These are phyloP conservation scores for Hortaea werneckii DNA, from an alignment of 2,329 filamentous ascomycete species.

Conservation along the genomic window DNA sequence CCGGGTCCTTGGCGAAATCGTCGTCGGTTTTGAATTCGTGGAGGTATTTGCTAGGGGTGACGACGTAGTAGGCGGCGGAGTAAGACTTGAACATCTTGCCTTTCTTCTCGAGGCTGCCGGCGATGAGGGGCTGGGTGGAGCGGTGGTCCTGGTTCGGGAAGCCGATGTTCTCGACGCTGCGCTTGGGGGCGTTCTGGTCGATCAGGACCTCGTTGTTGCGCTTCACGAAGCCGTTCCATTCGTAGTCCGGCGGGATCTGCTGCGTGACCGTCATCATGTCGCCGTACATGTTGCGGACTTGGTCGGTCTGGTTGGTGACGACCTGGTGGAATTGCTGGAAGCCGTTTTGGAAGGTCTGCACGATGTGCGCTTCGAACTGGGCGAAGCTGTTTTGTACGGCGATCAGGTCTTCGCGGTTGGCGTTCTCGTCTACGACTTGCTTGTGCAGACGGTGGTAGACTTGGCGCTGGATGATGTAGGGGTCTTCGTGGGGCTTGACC, in stretches of 20 bases:
- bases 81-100: slow-evolving; percentile 77
- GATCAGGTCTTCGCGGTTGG: slow-evolving; percentile 83
- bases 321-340: slow-evolving; percentile 77
- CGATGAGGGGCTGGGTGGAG: slow-evolving; percentile 71
- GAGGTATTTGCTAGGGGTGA: slow-evolving; percentile 77
- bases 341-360: slow-evolving; percentile 72
- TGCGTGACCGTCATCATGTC: slow-evolving; percentile 73
- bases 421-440: slow-evolving; percentile 92
- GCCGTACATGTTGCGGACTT: slow-evolving; percentile 66
- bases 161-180: slow-evolving; percentile 60
- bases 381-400: slow-evolving; percentile 85
- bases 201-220: slow-evolving; percentile 65
- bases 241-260: slow-evolving; percentile 71
- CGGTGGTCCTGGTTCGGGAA: slow-evolving; percentile 86
- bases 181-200: slow-evolving; percentile 63
- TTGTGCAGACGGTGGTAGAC: slow-evolving; percentile 76
- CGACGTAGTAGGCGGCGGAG: slow-evolving; percentile 75
- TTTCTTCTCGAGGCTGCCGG: slow-evolving; percentile 83
- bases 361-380: slow-evolving; percentile 75
- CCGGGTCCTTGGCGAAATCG: slow-evolving; percentile 58
- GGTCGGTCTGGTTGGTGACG: slow-evolving; percentile 69
- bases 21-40: slow-evolving; percentile 97
- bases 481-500: slow-evolving; percentile 65
- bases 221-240: slow-evolving; percentile 77
- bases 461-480: slow-evolving; percentile 75